These are phyloP conservation scores for Phytophthora ohioensis DNA, from an alignment of 352 stramenopile genomes.

Conservation along the genomic window DNA sequence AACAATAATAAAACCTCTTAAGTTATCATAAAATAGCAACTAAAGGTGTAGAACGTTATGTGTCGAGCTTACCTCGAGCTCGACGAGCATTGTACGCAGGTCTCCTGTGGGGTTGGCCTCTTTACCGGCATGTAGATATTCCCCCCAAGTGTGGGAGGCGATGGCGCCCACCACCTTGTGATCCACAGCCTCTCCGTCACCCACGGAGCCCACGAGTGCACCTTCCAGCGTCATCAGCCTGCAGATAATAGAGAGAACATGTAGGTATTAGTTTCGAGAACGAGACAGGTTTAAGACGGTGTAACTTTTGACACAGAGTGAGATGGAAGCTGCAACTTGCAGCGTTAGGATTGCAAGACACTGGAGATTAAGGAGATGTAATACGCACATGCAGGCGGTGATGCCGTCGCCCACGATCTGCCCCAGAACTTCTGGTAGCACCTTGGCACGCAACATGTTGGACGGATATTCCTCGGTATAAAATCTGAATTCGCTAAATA, in stretches of 20 bases:
- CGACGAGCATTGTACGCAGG: slow-evolving; percentile 72
- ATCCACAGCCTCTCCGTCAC: slow-evolving; percentile 63
- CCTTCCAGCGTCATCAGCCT: slow-evolving; percentile 89
- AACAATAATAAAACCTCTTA: slow-evolving; percentile 1
- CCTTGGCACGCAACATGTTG: slow-evolving; percentile 81
- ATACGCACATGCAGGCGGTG: slow-evolving; percentile 75
- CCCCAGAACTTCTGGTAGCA: slow-evolving; percentile 78
- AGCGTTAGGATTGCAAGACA: background rate
- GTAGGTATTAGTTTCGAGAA: background rate
- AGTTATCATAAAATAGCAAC: slow-evolving; percentile 1
- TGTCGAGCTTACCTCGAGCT: slow-evolving; percentile 62
- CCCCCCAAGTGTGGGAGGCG: slow-evolving; percentile 84
- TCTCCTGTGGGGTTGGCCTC: slow-evolving; percentile 66
- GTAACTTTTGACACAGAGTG: slow-evolving; percentile 15
- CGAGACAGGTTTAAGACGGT: background rate
- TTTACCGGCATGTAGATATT: slow-evolving; percentile 81
- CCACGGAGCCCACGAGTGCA: slow-evolving; percentile 82
- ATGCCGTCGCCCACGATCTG: slow-evolving; percentile 85
- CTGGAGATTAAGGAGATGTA: background rate
- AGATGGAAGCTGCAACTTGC: slow-evolving; percentile 6
- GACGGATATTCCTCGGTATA: background rate
- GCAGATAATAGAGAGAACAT: slow-evolving; percentile 4
- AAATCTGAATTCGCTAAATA: too few relatives aligned
- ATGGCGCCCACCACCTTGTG: slow-evolving; percentile 90
- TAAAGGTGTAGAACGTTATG: background rate